These are phyloP conservation scores for Eimeria maxima DNA, from an alignment of 169 alveolate species.

Conservation along the genomic window DNA sequence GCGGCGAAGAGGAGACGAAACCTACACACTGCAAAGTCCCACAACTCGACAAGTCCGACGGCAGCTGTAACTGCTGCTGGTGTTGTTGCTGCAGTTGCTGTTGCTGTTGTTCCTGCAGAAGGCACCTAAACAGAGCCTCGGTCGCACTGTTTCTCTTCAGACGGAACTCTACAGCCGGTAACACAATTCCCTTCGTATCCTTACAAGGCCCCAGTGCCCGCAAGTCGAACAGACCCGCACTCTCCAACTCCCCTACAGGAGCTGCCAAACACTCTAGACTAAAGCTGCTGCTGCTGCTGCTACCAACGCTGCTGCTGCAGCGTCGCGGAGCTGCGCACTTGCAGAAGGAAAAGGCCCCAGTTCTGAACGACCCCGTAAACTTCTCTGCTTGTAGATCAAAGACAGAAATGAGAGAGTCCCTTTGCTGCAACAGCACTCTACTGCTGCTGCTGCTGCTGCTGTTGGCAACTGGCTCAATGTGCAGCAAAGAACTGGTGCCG, in stretches of 20 bases:
- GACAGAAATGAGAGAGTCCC: constrained; percentile 45
- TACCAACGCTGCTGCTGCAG: not conserved
- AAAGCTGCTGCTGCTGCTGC: constrained; percentile 9
- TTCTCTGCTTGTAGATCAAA: not conserved
- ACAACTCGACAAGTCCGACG: not conserved
- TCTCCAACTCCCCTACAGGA: constrained; percentile 20
- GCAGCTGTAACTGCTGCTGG: not conserved
- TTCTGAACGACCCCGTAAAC: not conserved
- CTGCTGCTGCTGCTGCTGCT: constrained; percentile 55
- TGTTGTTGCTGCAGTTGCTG: not conserved
- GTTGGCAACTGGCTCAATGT: constrained; percentile 28
- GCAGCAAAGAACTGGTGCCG: constrained; percentile 36
- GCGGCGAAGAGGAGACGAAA: not conserved
- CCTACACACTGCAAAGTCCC: constrained; percentile 28
- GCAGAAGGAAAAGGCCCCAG: constrained; percentile 60
- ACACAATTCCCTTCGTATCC: not conserved
- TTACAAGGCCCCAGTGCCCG: not conserved
- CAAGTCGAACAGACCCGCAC: constrained; percentile 1
- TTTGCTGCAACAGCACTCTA: constrained; percentile 44
- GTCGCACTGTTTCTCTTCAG: not conserved
- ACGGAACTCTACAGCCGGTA: not conserved
- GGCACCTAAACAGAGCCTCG: not conserved
- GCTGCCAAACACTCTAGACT: constrained; percentile 26
- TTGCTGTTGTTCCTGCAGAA: not conserved
- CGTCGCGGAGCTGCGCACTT: not conserved